Evolutionary conservation across 257 asterid genomes (phyloP).

Genomic region (Euphrasia confusa): DNA sequence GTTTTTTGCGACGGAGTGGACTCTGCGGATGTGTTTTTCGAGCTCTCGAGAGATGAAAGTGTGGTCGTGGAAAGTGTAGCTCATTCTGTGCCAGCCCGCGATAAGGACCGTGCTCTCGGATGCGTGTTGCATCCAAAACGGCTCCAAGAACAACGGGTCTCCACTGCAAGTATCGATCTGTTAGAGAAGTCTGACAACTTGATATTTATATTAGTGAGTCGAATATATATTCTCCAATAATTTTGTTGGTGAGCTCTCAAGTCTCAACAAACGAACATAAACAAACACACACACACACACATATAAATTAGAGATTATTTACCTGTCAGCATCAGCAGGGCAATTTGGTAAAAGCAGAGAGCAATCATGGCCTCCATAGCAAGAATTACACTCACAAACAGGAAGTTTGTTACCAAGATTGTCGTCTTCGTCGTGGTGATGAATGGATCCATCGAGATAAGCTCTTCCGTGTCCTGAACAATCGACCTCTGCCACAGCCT

Average conservation of each 20-base stretch:
- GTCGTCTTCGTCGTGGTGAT: neutral
- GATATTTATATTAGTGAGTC: too few relatives aligned
- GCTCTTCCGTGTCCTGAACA: constrained; percentile 74
- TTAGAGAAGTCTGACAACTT: too few relatives aligned
- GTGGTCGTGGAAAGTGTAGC: constrained; percentile 32
- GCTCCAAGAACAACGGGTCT: constrained; percentile 50
- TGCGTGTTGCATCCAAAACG: constrained; percentile 48
- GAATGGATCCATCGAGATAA: constrained; percentile 43
- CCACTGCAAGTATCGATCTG: constrained; percentile 34
- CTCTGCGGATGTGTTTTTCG: constrained; percentile 31
- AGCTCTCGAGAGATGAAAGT: constrained; percentile 40
- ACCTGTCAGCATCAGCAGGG: constrained; percentile 53
- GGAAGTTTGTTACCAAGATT: constrained; percentile 30
- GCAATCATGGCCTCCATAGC: constrained; percentile 59
- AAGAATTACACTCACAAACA: constrained; percentile 60
- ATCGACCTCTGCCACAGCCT: constrained; percentile 37
- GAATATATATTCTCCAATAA: too few relatives aligned
- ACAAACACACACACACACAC: neutral
- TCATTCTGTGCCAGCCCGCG: constrained; percentile 86
- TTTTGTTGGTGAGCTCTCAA: neutral
- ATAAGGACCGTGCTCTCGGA: constrained; percentile 47
- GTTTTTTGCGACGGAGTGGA: constrained; percentile 45
- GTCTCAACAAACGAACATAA: neutral
- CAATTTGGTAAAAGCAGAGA: constrained; percentile 36
- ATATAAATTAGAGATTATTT: neutral